Evolutionary conservation across 306 rosid genomes (phyloP).

Genomic region (Cicer chorassanicum): DNA sequence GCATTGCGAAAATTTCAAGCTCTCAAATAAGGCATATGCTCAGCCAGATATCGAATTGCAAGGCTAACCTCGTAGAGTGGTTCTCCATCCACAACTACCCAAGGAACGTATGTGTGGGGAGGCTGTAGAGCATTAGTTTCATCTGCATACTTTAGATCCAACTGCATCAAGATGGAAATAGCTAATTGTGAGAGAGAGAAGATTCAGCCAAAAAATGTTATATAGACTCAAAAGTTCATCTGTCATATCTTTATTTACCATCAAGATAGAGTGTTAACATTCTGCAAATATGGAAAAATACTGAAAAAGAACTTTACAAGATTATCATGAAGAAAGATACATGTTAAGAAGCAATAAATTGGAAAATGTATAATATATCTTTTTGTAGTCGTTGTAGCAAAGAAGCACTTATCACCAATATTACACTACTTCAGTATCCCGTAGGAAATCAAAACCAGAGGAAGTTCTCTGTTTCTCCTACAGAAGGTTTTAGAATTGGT

Average conservation of each 20-base stretch:
- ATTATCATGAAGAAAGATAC: neutral
- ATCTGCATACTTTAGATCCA: conserved; percentile 72
- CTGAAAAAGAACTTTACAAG: neutral
- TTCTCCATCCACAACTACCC: conserved; percentile 88
- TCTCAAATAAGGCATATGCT: neutral
- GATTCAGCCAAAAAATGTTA: conserved; percentile 6
- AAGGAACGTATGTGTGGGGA: conserved; percentile 85
- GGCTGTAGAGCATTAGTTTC: conserved; percentile 76
- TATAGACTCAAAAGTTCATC: conserved; percentile 23
- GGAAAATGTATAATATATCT: neutral
- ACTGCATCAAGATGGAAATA: conserved; percentile 60
- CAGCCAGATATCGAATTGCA: conserved; percentile 12
- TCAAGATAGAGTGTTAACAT: conserved; percentile 21
- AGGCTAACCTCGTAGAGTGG: conserved; percentile 85
- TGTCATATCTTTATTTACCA: conserved; percentile 1
- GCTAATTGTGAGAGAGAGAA: conserved; percentile 20
- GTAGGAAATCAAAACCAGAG: conserved; percentile 7
- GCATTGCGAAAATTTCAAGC: neutral
- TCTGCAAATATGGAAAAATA: conserved; percentile 6
- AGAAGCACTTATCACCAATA: neutral
- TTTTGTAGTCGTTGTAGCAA: neutral
- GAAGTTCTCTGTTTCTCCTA: neutral
- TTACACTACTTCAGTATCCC: neutral
- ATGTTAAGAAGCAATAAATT: conserved; percentile 5
- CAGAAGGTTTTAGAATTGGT: neutral